Evolutionary conservation across 148 eudicot genomes (phyloP).

Genomic region (Drosera capensis): DNA sequence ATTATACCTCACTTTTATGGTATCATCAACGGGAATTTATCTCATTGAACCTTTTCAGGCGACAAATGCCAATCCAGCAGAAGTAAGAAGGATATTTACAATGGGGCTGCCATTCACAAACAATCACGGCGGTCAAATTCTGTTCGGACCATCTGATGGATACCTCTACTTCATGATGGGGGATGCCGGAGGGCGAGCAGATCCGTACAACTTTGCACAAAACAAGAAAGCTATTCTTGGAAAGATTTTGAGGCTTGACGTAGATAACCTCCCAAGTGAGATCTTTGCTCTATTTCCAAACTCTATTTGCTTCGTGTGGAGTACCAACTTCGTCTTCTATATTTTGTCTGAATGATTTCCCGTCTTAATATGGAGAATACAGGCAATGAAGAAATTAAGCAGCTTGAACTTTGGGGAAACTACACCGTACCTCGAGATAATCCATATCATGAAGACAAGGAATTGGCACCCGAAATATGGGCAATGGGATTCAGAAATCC

Average conservation of each 20-base stretch:
- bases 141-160: conserved; percentile 75
- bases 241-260: conserved; percentile 23
- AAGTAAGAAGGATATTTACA: conserved; percentile 73
- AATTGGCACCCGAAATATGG: conserved; percentile 60
- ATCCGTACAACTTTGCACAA: conserved; percentile 65
- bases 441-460: conserved; percentile 56
- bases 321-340: not conserved
- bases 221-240: conserved; percentile 53
- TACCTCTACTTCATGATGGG: conserved; percentile 77
- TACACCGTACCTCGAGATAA: conserved; percentile 70
- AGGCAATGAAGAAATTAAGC: conserved; percentile 20
- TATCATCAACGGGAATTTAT: too few relatives aligned
- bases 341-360: not conserved
- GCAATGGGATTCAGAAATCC: conserved; percentile 85
- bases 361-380: too few relatives aligned
- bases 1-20: not conserved
- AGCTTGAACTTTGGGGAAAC: conserved; percentile 68
- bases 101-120: conserved; percentile 66
- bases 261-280: conserved; percentile 63
- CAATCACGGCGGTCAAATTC: conserved; percentile 79
- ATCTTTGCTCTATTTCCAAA: too few relatives aligned
- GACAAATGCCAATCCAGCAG: conserved; percentile 38
- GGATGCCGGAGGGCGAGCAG: conserved; percentile 69
- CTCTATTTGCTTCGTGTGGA: too few relatives aligned
- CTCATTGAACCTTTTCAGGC: conserved; percentile 41